Conservation (phyloP, 2,329 filamentous ascomycete genomes). For the Stagonosporopsis chrysanthemi region DNA sequence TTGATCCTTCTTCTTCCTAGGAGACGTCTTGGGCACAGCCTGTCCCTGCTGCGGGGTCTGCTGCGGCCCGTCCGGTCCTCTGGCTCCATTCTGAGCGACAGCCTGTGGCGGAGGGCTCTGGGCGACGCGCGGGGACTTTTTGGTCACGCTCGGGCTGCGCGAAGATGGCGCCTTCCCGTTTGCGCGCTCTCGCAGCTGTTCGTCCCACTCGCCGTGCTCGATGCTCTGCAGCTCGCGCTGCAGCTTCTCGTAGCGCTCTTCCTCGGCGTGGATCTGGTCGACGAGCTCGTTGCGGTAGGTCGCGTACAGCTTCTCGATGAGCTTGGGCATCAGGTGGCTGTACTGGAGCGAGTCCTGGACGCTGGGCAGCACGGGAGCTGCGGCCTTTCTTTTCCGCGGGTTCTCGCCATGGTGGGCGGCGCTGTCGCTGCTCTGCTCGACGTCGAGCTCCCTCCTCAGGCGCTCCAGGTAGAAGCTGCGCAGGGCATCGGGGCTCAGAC, state of each 20-base stretch:
- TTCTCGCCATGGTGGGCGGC: slow-evolving; percentile 56
- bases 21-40: slow-evolving; percentile 31
- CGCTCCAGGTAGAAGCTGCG: slow-evolving; percentile 79
- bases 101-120: slow-evolving; percentile 21
- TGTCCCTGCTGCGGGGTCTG: slow-evolving; percentile 20
- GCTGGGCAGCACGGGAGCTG: slow-evolving; percentile 63
- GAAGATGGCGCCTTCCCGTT: slow-evolving; percentile 31
- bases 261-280: slow-evolving; percentile 76
- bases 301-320: slow-evolving; percentile 77
- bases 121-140: slow-evolving; percentile 34
- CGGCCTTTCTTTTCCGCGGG: slow-evolving; percentile 75
- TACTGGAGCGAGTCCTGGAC: slow-evolving; percentile 73
- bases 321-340: slow-evolving; percentile 70
- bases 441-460: slow-evolving; percentile 72
- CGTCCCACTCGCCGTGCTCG: slow-evolving; percentile 66
- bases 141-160: slow-evolving; percentile 35
- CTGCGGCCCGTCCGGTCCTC: slow-evolving; percentile 13
- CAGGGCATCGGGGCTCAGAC: slow-evolving; percentile 79
- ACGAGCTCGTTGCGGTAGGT: slow-evolving; percentile 75
- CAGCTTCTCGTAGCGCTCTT: slow-evolving; percentile 69
- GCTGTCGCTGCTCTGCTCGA: slow-evolving; percentile 52
- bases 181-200: slow-evolving; percentile 43
- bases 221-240: slow-evolving; percentile 73
- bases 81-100: slow-evolving; percentile 19
- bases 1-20: slow-evolving; percentile 39